phyloP scores from a whole-genome alignment of 2,329 filamentous ascomycete genomes.

The Penicillium paneum region DNA sequence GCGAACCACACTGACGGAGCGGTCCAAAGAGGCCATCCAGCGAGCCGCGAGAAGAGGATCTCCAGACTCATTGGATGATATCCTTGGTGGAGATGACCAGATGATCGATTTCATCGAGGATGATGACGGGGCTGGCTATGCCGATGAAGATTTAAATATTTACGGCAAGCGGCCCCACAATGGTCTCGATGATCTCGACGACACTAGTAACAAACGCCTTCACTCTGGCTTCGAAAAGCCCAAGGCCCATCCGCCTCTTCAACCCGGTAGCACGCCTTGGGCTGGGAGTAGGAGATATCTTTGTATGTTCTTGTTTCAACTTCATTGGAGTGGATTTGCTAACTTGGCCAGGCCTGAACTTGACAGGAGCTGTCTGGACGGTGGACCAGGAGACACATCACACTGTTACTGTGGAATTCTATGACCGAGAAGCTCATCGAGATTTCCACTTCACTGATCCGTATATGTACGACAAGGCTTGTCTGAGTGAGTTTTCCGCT shows the following conservation, averaged over 20 bases:
- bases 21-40: constrained; percentile 52
- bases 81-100: constrained; percentile 64
- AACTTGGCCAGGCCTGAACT: constrained; percentile 60
- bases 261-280: constrained; percentile 94
- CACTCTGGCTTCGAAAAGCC: constrained; percentile 54
- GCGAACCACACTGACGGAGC: constrained; percentile 55
- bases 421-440: constrained; percentile 85
- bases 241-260: constrained; percentile 77
- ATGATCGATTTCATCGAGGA: constrained; percentile 87
- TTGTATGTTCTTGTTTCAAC: constrained; percentile 47
- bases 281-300: constrained; percentile 89
- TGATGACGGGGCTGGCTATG: constrained; percentile 91
- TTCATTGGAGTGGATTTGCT: constrained; percentile 18
- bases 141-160: constrained; percentile 57
- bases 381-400: constrained; percentile 91
- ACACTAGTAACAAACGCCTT: constrained; percentile 51
- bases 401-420: constrained; percentile 95
- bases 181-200: constrained; percentile 47
- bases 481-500: constrained; percentile 58
- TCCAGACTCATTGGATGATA: constrained; percentile 74
- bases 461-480: constrained; percentile 93
- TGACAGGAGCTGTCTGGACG: constrained; percentile 95
- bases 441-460: constrained; percentile 98
- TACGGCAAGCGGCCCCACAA: constrained; percentile 61
- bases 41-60: constrained; percentile 59